Conservation (phyloP, 306 rosid species). For the Lathyrus sativus region DNA sequence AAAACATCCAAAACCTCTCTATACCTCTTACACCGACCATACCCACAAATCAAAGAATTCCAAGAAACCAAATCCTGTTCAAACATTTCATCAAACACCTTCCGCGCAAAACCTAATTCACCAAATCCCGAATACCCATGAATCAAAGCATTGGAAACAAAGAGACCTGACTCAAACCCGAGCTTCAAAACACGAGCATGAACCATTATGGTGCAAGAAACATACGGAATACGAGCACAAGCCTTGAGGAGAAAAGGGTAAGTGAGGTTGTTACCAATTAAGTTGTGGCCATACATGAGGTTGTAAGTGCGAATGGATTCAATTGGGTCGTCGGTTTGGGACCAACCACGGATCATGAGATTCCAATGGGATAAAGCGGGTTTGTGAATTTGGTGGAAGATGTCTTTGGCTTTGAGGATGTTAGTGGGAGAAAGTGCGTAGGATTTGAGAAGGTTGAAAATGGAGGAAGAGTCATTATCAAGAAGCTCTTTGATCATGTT, state of each 20-base stretch:
- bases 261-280: slow-evolving; percentile 54
- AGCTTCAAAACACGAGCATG: slow-evolving; percentile 60
- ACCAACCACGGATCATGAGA: slow-evolving; percentile 67
- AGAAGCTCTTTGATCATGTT: slow-evolving; percentile 42
- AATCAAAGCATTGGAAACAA: slow-evolving; percentile 69
- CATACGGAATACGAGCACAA: slow-evolving; percentile 61
- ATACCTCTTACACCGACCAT: too few species aligned
- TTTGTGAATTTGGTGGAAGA: too few species aligned
- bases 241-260: slow-evolving; percentile 72
- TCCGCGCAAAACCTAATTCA: slow-evolving; percentile 48
- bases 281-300: slow-evolving; percentile 50
- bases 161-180: slow-evolving; percentile 59
- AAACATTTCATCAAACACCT: too few species aligned
- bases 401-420: slow-evolving; percentile 2
- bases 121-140: slow-evolving; percentile 52
- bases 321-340: slow-evolving; percentile 55
- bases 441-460: slow-evolving; percentile 55
- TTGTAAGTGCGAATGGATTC: slow-evolving; percentile 58
- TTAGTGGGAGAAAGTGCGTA: slow-evolving; percentile 45
- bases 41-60: too few species aligned
- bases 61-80: slow-evolving; percentile 83
- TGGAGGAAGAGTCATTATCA: slow-evolving; percentile 51
- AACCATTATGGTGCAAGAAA: slow-evolving; percentile 39
- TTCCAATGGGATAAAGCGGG: slow-evolving; percentile 61
- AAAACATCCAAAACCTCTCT: too few species aligned